phyloP scores from a whole-genome alignment of 805 yeast species.

The Zygosaccharomyces rouxii region DNA sequence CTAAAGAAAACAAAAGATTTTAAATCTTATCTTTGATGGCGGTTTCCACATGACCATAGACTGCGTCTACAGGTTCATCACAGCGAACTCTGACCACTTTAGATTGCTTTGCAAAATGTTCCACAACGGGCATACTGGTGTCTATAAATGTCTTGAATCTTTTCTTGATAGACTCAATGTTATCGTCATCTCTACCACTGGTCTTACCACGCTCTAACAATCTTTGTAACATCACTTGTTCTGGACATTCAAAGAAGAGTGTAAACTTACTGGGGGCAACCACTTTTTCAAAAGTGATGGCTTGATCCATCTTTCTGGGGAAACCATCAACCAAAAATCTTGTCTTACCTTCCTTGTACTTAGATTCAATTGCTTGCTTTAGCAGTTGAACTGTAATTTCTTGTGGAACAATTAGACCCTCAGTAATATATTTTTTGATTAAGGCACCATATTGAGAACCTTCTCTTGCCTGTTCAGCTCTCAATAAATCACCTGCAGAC shows the following conservation, averaged over 20 bases:
- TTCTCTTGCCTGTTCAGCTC: slow-evolving; percentile 83
- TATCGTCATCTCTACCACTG: slow-evolving; percentile 91
- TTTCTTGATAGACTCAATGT: slow-evolving; percentile 83
- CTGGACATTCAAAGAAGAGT: slow-evolving; percentile 78
- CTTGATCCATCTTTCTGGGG: slow-evolving; percentile 98
- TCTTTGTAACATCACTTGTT: slow-evolving; percentile 75
- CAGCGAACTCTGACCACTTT: slow-evolving; percentile 78
- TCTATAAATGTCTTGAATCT: slow-evolving; percentile 82
- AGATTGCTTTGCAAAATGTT: slow-evolving; percentile 65
- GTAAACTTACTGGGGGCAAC: slow-evolving; percentile 68
- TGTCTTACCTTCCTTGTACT: slow-evolving; percentile 44
- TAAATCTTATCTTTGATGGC: slow-evolving; percentile 47
- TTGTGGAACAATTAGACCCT: slow-evolving; percentile 92
- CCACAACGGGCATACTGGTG: slow-evolving; percentile 91
- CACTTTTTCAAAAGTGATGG: slow-evolving; percentile 80
- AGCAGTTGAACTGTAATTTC: slow-evolving; percentile 79
- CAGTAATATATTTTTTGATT: slow-evolving; percentile 77
- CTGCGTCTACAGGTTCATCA: slow-evolving; percentile 74
- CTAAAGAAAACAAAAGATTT: background rate
- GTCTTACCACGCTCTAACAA: slow-evolving; percentile 89
- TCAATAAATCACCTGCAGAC: slow-evolving; percentile 92
- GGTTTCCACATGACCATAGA: slow-evolving; percentile 60
- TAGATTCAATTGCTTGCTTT: slow-evolving; percentile 67
- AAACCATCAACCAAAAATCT: slow-evolving; percentile 90
- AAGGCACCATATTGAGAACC: slow-evolving; percentile 83